Conservation (phyloP, 2,329 filamentous ascomycete species). For the Exophiala dermatitidis region DNA sequence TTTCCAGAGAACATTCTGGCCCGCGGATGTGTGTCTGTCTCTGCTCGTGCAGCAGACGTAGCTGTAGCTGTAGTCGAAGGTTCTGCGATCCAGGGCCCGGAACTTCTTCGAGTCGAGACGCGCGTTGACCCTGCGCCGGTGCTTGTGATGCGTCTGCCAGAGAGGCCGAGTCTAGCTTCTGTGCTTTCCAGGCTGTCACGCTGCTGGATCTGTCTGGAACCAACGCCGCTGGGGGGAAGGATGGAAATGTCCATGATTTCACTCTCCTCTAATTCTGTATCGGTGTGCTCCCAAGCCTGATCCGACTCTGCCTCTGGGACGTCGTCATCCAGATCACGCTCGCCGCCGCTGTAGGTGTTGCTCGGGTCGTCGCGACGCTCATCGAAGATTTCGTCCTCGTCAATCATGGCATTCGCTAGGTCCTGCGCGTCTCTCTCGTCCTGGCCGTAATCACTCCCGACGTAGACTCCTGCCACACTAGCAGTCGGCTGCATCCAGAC, state of each 20-base stretch:
- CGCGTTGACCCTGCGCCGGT: background rate
- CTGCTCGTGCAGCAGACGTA: too few relatives aligned
- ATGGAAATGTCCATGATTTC: constrained; percentile 24
- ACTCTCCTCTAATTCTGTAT: constrained; percentile 49
- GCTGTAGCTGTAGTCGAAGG: constrained; percentile 4
- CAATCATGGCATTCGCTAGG: constrained; percentile 35
- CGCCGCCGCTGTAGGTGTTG: constrained; percentile 42
- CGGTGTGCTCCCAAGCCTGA: constrained; percentile 67
- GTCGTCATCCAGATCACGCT: constrained; percentile 63
- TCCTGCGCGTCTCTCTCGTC: constrained; percentile 49
- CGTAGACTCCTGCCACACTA: constrained; percentile 13
- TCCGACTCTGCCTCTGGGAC: constrained; percentile 55
- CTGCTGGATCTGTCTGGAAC: constrained; percentile 4
- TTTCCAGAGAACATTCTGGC: constrained; percentile 2
- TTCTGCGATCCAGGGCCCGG: constrained; percentile 16
- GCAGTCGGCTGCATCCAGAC: constrained; percentile 5
- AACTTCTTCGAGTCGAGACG: constrained; percentile 2
- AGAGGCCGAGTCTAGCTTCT: constrained; percentile 1
- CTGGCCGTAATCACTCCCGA: constrained; percentile 39
- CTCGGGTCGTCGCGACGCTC: constrained; percentile 28
- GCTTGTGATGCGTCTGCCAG: background rate
- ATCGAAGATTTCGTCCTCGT: constrained; percentile 28
- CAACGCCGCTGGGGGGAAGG: constrained; percentile 13
- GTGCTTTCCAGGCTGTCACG: background rate
- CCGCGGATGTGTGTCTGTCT: background rate